Conservation (phyloP, 306 rosid species). For the Gleditsia sinensis region DNA sequence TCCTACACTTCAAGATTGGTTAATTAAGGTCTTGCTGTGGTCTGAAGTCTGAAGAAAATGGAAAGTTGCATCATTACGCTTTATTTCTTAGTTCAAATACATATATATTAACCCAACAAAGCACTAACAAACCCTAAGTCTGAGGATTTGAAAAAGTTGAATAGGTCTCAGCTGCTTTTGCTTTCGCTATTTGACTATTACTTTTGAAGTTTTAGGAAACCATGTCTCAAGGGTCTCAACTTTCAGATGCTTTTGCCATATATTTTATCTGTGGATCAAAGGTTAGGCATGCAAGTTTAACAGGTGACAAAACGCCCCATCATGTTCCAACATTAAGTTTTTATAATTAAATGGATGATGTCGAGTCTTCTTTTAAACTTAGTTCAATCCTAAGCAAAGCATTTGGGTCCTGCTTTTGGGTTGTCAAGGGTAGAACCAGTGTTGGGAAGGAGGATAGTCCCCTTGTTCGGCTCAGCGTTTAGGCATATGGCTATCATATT, state of each 20-base stretch:
- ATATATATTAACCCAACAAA: not conserved
- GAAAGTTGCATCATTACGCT: not conserved
- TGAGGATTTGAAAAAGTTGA: not conserved
- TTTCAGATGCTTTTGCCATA: too few relatives aligned
- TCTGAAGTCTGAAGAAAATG: not conserved
- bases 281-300: not conserved
- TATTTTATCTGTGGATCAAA: too few relatives aligned
- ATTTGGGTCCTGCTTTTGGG: constrained; percentile 39
- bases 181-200: too few relatives aligned
- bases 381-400: not conserved
- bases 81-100: not conserved
- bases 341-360: not conserved
- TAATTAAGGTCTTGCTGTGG: not conserved
- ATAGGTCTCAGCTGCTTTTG: too few relatives aligned
- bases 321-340: not conserved
- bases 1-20: too few relatives aligned
- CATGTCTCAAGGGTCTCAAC: not conserved
- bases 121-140: not conserved
- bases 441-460: too few relatives aligned
- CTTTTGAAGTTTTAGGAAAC: too few relatives aligned
- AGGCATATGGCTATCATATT: too few relatives aligned
- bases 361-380: not conserved
- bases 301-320: constrained; percentile 25
- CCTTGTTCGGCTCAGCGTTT: too few relatives aligned
- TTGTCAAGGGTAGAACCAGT: constrained; percentile 2